Evolutionary conservation across 1,284 basidiomycete species (phyloP).

Genomic region (Cutaneotrichosporon cutaneum): DNA sequence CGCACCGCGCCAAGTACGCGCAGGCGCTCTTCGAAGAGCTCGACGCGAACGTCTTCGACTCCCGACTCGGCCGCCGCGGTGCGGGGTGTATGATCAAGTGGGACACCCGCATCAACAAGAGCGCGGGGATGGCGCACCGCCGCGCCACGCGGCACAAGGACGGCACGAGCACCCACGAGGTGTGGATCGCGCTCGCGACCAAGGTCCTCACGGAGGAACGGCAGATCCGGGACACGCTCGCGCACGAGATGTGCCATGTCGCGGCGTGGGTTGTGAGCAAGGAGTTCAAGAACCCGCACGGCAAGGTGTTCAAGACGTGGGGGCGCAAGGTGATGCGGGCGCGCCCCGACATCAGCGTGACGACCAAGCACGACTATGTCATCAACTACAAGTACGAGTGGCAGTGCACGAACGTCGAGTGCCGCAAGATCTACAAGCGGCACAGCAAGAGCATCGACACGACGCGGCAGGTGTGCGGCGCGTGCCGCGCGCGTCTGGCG

Average conservation of each 20-base stretch:
- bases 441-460: conserved; percentile 50
- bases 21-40: conserved; percentile 45
- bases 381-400: conserved; percentile 52
- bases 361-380: conserved; percentile 50
- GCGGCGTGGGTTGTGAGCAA: conserved; percentile 47
- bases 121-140: conserved; percentile 44
- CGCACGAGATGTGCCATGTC: conserved; percentile 54
- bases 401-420: conserved; percentile 39
- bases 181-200: conserved; percentile 37
- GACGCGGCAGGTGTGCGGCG: conserved; percentile 40
- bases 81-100: conserved; percentile 39
- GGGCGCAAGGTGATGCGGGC: conserved; percentile 46
- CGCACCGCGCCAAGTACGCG: conserved; percentile 20
- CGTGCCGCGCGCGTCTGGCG: conserved; percentile 37
- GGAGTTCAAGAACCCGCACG: conserved; percentile 50
- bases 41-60: conserved; percentile 43
- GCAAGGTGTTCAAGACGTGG: conserved; percentile 49
- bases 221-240: conserved; percentile 47
- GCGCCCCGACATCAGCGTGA: conserved; percentile 46
- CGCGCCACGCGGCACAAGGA: conserved; percentile 21
- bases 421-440: conserved; percentile 41
- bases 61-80: conserved; percentile 31
- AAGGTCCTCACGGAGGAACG: conserved; percentile 44
- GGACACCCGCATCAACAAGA: conserved; percentile 46
- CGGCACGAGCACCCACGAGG: conserved; percentile 12